Evolutionary conservation across 805 yeast species (phyloP).

Genomic region (Danielozyma ontarioensis): DNA sequence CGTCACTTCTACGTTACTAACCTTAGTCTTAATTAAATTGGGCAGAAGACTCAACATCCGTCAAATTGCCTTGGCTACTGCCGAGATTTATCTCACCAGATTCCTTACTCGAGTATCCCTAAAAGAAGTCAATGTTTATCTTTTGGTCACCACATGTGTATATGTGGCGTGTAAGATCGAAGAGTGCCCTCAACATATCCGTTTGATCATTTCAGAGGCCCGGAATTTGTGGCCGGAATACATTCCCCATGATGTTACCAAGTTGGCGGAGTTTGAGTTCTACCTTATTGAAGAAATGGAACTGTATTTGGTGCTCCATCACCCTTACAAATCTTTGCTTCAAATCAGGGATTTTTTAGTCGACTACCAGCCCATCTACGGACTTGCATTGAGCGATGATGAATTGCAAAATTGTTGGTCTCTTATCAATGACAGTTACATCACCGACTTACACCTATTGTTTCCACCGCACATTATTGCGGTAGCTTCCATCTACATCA

Average conservation of each 20-base stretch:
- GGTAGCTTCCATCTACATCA: constrained; percentile 71
- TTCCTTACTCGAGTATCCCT: constrained; percentile 68
- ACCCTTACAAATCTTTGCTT: constrained; percentile 62
- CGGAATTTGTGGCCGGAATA: constrained; percentile 91
- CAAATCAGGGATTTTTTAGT: constrained; percentile 45
- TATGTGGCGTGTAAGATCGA: constrained; percentile 92
- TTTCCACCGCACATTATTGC: constrained; percentile 91
- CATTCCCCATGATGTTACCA: constrained; percentile 85
- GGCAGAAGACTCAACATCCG: constrained; percentile 76
- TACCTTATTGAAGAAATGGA: constrained; percentile 86
- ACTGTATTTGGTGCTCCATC: constrained; percentile 65
- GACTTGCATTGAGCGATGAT: constrained; percentile 43
- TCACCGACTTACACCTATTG: constrained; percentile 77
- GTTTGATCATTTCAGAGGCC: constrained; percentile 79
- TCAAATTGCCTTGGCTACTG: constrained; percentile 82
- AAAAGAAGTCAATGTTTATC: constrained; percentile 76
- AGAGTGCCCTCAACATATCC: constrained; percentile 90
- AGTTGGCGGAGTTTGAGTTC: constrained; percentile 92
- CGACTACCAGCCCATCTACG: constrained; percentile 21
- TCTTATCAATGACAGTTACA: constrained; percentile 80
- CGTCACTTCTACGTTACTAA: constrained; percentile 4
- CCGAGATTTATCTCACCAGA: constrained; percentile 79
- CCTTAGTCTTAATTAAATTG: constrained; percentile 53
- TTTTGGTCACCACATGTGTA: constrained; percentile 77
- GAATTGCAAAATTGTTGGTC: constrained; percentile 89